Base-by-base conservation (phyloP, 2,329 filamentous ascomycete species). In the Paraconiothyrium brasiliense region DNA sequence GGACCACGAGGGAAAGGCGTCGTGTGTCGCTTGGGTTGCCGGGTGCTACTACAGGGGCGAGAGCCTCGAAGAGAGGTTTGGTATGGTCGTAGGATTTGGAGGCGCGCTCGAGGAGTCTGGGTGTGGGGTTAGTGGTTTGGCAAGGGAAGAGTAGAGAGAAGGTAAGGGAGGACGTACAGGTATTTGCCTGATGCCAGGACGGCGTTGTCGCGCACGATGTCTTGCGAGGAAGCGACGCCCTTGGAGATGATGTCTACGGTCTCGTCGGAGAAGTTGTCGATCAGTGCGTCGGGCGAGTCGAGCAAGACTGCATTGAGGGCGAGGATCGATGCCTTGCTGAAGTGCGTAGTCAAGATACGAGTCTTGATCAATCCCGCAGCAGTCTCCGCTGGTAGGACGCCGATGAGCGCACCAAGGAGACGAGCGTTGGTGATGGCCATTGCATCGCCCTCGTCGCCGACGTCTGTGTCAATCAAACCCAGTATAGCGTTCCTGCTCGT, bases 111-210 rank as follows among this genome's bases (percentile, higher is more conserved):
- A 87, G 85, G 14, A 98, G 85, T 20, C 54, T 56, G 14, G 3
- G 7, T 10, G 35, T 3, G 3, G 4, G 35, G 24, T 54, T 16
- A 54, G 35, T 44, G 2, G 30, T 14, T 14, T 50, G 30, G n/a
- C 2, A 34, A 5, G 16, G n/a, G 13, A n/a, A 14, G 46, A 1
- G 10, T 22, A 5, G 11, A 27, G 24, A 14, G 24, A 27, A 13
- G 34, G 22, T 35, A 20, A 22, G 22, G 32, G 34, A 10, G 27
- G 22, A 56, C 54, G 20, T 56, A 56, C 10, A 98, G 84, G 75
- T 93, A 96, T 79, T 98, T 98, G 69, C 94, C 95, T 22, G 93
- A 90, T 41, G 94, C 94, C 35, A 97, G 85, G 62, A 97, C 92
- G 69, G 88, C 90, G 76, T 97, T 97, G 74, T 97, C 92, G 54